A percentile compares a stretch with the other conserved stretches of the same genome.
Evolutionary conservation across 164 flowering plant species (phyloP).

Genomic region (Vitis riparia): DNA sequence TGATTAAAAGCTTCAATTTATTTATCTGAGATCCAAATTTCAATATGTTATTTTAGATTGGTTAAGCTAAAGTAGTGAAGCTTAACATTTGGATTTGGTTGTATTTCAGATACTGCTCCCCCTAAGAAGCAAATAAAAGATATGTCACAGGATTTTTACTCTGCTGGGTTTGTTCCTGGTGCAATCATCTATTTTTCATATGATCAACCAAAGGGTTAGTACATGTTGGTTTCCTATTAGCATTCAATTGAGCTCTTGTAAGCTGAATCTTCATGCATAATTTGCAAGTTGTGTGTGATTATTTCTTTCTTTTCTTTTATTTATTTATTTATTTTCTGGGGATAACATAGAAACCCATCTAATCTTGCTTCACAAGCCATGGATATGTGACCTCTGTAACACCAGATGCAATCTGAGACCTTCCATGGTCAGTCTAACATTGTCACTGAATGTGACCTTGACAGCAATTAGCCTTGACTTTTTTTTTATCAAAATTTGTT

Average conservation of each 20-base stretch:
- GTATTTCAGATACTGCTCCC: conserved; percentile 84
- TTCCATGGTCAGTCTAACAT: no score
- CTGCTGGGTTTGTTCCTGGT: conserved; percentile 94
- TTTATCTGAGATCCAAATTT: neutral
- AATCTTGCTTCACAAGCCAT: no score
- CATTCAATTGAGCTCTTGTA: neutral
- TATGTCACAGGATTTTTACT: conserved; percentile 67
- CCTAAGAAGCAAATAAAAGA: conserved; percentile 83
- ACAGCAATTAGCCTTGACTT: no score
- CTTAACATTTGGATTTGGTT: neutral
- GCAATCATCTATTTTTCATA: conserved; percentile 87
- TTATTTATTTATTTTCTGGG: no score
- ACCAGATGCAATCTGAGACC: no score
- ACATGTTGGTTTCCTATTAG: neutral
- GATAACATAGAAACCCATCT: no score
- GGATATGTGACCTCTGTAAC: no score
- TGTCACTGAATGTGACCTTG: no score
- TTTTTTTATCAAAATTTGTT: no score
- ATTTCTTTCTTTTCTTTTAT: no score
- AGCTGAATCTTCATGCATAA: no score
- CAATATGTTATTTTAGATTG: neutral
- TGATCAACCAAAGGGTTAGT: conserved; percentile 69
- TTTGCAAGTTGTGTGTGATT: no score
- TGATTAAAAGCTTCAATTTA: neutral
- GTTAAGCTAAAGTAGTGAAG: neutral